These are phyloP conservation scores for Brachypodium distachyon DNA, from an alignment of 202 grass and related monocot species.

Conservation along the genomic window DNA sequence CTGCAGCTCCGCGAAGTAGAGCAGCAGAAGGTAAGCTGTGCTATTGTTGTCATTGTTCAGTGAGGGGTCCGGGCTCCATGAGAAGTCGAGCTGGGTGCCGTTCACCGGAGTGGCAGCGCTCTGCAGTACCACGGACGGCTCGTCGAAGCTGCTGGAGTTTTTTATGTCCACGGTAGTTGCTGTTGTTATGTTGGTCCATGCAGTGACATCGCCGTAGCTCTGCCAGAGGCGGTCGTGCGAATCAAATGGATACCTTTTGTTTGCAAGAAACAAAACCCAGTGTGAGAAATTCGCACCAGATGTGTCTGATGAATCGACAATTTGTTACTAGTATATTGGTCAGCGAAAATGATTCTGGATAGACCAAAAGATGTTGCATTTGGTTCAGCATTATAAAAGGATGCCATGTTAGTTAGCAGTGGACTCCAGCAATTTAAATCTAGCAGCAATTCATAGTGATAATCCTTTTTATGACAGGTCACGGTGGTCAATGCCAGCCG, in stretches of 20 bases:
- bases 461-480: background rate
- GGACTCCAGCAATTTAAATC: background rate
- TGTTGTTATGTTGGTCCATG: conserved; percentile 33
- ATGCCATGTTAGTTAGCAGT: background rate
- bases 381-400: background rate
- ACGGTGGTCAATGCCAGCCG: background rate
- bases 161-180: background rate
- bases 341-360: background rate
- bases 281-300: background rate
- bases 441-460: background rate
- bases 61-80: conserved; percentile 1
- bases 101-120: conserved; percentile 26
- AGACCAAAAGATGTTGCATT: background rate
- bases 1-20: conserved; percentile 43
- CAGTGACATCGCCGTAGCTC: background rate
- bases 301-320: background rate
- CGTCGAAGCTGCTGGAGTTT: background rate
- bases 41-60: background rate
- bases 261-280: background rate
- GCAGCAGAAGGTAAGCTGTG: conserved; percentile 4
- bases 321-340: background rate
- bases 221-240: conserved; percentile 38
- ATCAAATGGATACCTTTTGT: conserved; percentile 48
- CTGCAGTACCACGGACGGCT: conserved; percentile 4
- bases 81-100: conserved; percentile 6